These are phyloP conservation scores for Capsicum chinense DNA, from an alignment of 257 asterid genomes.

Conservation along the genomic window DNA sequence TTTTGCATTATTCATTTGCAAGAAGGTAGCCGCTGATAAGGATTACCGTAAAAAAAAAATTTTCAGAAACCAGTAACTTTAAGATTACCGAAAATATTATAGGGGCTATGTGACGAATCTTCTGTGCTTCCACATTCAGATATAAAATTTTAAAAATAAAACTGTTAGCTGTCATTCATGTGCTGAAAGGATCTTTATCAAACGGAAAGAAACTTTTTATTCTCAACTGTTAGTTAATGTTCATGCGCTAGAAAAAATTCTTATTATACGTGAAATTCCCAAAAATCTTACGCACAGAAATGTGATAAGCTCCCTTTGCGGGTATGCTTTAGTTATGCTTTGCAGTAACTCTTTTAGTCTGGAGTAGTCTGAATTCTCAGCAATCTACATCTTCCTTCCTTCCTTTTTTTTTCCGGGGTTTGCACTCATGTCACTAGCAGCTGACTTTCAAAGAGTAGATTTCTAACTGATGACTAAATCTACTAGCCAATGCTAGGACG, in stretches of 20 bases:
- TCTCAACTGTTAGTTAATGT: not conserved
- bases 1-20: conserved; percentile 16
- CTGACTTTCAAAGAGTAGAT: not conserved
- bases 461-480: not conserved
- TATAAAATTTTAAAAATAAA: not conserved
- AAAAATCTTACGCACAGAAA: not conserved
- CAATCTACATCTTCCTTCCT: not conserved
- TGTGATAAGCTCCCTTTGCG: not conserved
- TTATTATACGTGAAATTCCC: not conserved
- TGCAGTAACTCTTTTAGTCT: not conserved
- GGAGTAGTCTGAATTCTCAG: not conserved
- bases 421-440: not conserved
- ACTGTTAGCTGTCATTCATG: not conserved
- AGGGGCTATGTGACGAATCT: not conserved
- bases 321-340: not conserved
- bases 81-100: too few relatives aligned
- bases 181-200: not conserved
- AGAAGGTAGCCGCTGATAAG: not conserved
- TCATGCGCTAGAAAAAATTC: not conserved
- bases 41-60: not conserved
- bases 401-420: not conserved
- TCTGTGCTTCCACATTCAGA: conserved; percentile 19
- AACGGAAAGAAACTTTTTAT: not conserved
- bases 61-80: too few relatives aligned
- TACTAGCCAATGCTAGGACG: not conserved